Percentiles rank a stretch among this genome's conserved stretches.
Conservation (phyloP, 2,329 filamentous ascomycete genomes). For the Amylocarpus encephaloides region DNA sequence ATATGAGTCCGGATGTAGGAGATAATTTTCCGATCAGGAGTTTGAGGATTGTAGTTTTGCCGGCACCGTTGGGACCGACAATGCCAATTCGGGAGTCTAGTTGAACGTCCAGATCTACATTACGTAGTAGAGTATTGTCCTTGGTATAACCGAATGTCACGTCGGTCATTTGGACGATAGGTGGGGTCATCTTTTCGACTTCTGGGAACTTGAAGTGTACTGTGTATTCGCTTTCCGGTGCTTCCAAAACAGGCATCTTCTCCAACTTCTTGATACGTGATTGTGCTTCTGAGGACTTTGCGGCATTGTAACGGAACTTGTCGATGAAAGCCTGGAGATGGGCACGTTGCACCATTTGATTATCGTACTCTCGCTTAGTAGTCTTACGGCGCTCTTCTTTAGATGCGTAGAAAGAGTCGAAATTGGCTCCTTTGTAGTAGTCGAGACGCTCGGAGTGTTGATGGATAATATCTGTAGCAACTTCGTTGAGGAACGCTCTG, state of each 20-base stretch:
- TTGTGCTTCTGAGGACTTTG: slow-evolving; percentile 96
- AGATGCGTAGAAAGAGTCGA: slow-evolving; percentile 94
- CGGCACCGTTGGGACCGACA: slow-evolving; percentile 97
- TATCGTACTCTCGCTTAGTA: slow-evolving; percentile 95
- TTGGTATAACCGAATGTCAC: slow-evolving; percentile 83
- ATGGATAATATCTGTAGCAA: slow-evolving; percentile 98
- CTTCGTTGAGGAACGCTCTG: slow-evolving; percentile 96
- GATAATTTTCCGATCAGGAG: slow-evolving; percentile 84
- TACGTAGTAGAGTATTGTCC: slow-evolving; percentile 71
- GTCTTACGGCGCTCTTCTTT: slow-evolving; percentile 96
- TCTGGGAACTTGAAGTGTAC: slow-evolving; percentile 97
- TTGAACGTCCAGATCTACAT: slow-evolving; percentile 94
- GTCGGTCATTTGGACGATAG: slow-evolving; percentile 94
- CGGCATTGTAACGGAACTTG: slow-evolving; percentile 99
- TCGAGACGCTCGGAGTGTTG: slow-evolving; percentile 95
- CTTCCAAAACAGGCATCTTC: slow-evolving; percentile 85
- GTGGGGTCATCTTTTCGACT: slow-evolving; percentile 93
- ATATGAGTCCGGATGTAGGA: slow-evolving; percentile 74
- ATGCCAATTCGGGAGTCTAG: slow-evolving; percentile 98
- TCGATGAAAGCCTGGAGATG: slow-evolving; percentile 98
- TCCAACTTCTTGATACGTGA: slow-evolving; percentile 99
- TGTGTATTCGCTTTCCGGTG: slow-evolving; percentile 89
- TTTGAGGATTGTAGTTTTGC: slow-evolving; percentile 97
- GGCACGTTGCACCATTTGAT: slow-evolving; percentile 88
- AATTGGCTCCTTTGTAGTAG: slow-evolving; percentile 98